Conservation (phyloP, 2,329 filamentous ascomycete species). For the Fonsecaea monophora region DNA sequence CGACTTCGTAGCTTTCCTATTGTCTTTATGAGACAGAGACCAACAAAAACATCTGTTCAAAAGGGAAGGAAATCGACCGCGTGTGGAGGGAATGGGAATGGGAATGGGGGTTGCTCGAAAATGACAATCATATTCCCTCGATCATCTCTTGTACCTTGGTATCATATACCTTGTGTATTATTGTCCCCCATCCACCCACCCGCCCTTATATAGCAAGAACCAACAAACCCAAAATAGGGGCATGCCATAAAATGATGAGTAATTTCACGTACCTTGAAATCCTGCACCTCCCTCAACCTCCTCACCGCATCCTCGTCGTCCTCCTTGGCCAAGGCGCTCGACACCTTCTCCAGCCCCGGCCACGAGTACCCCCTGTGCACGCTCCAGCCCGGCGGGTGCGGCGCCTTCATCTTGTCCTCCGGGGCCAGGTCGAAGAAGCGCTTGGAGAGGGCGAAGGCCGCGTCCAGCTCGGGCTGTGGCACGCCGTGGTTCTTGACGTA, state of each 20-base stretch:
- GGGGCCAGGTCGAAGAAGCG: conserved; percentile 54
- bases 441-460: conserved; percentile 55
- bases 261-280: conserved; percentile 55
- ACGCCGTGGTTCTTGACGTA: conserved; percentile 59
- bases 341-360: conserved; percentile 62
- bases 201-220: too few relatives aligned
- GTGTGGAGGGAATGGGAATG: not conserved
- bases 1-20: conserved; percentile 62
- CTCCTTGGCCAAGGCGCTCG: conserved; percentile 52
- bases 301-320: conserved; percentile 52
- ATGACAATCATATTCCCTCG: not conserved
- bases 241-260: too few relatives aligned
- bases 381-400: conserved; percentile 57
- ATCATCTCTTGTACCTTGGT: too few relatives aligned
- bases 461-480: conserved; percentile 46
- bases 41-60: not conserved
- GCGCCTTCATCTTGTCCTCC: conserved; percentile 57
- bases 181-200: too few relatives aligned
- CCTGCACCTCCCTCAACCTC: conserved; percentile 55
- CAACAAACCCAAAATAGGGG: too few relatives aligned
- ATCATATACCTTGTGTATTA: too few relatives aligned
- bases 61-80: not conserved
- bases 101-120: too few relatives aligned
- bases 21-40: too few relatives aligned
- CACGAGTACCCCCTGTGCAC: conserved; percentile 64